Percentiles rank a stretch among this genome's conserved stretches.
Evolutionary conservation across 306 rosid species (phyloP).

Genomic region (cucumber (Cucumis sativus)): Cucumber_9930_V3 NC_026657.2:9622001-9622500

Average conservation of each 20-base stretch:
- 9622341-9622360: conserved; percentile 11
- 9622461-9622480: not conserved
- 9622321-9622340: conserved; percentile 14
- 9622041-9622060: not conserved
- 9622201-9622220: conserved; percentile 1
- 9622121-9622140: not conserved
- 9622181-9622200: not conserved
- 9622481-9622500: not conserved
- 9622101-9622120: not conserved
- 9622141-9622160: not conserved
- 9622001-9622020: not conserved
- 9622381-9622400: conserved; percentile 7
- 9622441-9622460: not conserved
- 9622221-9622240: not conserved
- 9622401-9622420: not conserved
- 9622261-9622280: conserved; percentile 42
- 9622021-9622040: not conserved
- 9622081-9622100: not conserved
- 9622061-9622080: not conserved
- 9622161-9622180: not conserved
- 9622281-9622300: conserved; percentile 43
- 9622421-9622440: not conserved
- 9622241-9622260: not conserved
- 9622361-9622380: conserved; percentile 14
- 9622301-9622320: conserved; percentile 18